phyloP scores from a whole-genome alignment of 371 early-diverging fungal genomes.

The Mortierella sp. region DNA sequence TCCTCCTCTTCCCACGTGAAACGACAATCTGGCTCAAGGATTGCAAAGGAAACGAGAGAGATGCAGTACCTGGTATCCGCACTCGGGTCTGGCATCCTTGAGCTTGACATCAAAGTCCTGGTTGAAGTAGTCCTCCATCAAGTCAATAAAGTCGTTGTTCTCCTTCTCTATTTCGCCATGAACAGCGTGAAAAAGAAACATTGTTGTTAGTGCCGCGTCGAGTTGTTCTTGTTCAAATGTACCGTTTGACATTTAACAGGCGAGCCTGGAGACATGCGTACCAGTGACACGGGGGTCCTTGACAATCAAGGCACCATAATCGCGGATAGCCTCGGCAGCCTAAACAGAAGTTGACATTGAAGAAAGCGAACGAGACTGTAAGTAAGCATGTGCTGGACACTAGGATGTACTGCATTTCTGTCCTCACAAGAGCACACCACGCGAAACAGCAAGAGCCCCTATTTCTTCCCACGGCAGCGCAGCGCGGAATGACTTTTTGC shows the following conservation, averaged over 20 bases:
- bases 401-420: neutral
- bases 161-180: slow-evolving; percentile 43
- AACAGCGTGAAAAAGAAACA: neutral
- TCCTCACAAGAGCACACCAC: neutral
- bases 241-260: neutral
- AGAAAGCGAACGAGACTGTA: neutral
- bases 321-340: slow-evolving; percentile 71
- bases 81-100: slow-evolving; percentile 72
- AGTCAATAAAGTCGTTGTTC: slow-evolving; percentile 71
- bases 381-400: neutral
- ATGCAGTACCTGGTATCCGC: slow-evolving; percentile 60
- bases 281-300: slow-evolving; percentile 76
- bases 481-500: neutral
- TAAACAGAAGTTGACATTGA: slow-evolving; percentile 18
- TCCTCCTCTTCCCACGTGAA: slow-evolving; percentile 17
- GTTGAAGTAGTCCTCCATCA: slow-evolving; percentile 77
- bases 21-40: neutral
- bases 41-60: neutral
- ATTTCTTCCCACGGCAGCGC: slow-evolving; percentile 21
- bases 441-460: slow-evolving; percentile 7
- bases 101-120: slow-evolving; percentile 70
- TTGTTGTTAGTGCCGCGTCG: neutral
- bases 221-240: neutral
- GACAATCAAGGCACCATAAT: slow-evolving; percentile 75
- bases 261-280: slow-evolving; percentile 2